A percentile compares a stretch with the other conserved stretches of the same genome.
phyloP scores from a whole-genome alignment of 2,329 filamentous ascomycete genomes.

The Tolypocladium capitatum region DNA sequence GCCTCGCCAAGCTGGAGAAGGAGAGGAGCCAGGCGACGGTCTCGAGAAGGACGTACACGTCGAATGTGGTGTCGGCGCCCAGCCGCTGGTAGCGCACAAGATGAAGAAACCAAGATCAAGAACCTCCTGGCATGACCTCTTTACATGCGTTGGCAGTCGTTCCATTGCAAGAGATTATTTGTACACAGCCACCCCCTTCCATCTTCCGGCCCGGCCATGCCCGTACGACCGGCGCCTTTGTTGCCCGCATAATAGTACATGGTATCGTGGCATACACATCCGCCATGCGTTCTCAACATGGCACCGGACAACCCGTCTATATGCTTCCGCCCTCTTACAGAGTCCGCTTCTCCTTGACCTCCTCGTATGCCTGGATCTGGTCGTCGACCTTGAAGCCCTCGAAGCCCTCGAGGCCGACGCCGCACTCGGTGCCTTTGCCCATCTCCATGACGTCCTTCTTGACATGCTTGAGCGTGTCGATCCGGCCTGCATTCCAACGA shows the following conservation, averaged over 20 bases:
- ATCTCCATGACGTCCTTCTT: conserved; percentile 88
- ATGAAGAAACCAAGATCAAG: background rate
- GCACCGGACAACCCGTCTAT: background rate
- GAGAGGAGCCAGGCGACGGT: conserved; percentile 34
- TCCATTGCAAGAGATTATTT: background rate
- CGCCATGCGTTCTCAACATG: background rate
- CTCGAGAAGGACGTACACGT: conserved; percentile 38
- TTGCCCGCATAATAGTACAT: background rate
- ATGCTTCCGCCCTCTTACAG: conserved; percentile 23
- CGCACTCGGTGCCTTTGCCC: conserved; percentile 87
- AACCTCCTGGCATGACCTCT: too few relatives aligned
- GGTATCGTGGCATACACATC: background rate
- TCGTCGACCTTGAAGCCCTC: conserved; percentile 69
- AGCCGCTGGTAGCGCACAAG: conserved; percentile 25
- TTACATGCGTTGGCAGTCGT: too few relatives aligned
- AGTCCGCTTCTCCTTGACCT: conserved; percentile 55
- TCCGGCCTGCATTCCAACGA: conserved; percentile 41
- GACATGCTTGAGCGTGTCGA: conserved; percentile 74
- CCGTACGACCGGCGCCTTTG: background rate
- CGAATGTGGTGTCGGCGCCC: conserved; percentile 34
- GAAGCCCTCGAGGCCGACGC: conserved; percentile 73
- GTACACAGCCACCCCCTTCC: background rate
- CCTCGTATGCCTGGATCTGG: conserved; percentile 77
- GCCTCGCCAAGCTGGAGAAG: conserved; percentile 44
- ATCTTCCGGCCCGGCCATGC: background rate